Base-by-base conservation (phyloP, 768 basidiomycete genomes). In the Suillus subalutaceus region DNA sequence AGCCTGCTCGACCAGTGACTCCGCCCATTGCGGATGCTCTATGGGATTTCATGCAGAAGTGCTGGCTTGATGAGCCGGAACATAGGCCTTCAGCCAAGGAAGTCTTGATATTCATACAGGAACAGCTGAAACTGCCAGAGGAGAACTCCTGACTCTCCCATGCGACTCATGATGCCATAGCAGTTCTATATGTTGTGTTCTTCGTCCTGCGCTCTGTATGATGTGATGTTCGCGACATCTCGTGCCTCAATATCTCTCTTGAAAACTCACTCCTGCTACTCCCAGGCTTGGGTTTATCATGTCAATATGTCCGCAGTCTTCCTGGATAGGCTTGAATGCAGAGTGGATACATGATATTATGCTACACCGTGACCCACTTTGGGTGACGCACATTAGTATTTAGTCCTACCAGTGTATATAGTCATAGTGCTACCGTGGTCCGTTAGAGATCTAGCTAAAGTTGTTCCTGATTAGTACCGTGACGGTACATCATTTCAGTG, bases 51-150 rank as follows among this genome's bases (percentile, higher is more conserved):
- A 66, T 59, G 26, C 48, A 66, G 62, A 53, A 46, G 38, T 66
- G 65, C 40, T 66, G 65, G 65, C 9, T 67, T 81, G 37, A 37
- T 23, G 40, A 50, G 6, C 23, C 23, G 38, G 57, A 65, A 9
- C 44, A 62, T 7, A 26, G 60, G n/a, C 61, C 64, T 40, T 62
- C 59, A 6, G 64, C 64, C 4, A 16, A 52, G 20, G 57, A 41
- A 48, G 61, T 38, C 6, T 30, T 44, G 37, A 26, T 4, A 16
- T 65, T 65, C 30, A 32, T 32, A 10, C 30, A 63, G 9, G 30
- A 9, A 32, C 59, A 65, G 59, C n/a, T 61, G 53, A 37, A 67
- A 73, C 13, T 57, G n/a, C n/a, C 15, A 40, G 15, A 40, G 23
- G 38, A 23, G 5, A 58, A 16, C n/a, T 20, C 35, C 8, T 40